Conservation (phyloP, 345 rosid genomes). For the Rhizophora mangle region DNA sequence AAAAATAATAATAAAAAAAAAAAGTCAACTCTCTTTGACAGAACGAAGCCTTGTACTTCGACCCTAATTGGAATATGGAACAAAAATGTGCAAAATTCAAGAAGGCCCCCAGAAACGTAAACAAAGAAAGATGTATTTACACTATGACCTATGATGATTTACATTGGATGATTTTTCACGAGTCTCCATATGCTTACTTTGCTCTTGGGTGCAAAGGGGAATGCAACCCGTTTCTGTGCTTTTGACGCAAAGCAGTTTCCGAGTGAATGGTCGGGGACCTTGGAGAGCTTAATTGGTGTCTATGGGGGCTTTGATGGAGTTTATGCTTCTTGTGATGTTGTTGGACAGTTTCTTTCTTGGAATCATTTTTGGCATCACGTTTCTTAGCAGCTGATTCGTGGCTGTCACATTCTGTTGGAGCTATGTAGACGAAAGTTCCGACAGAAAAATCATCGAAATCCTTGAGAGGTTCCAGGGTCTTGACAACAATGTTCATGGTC, state of each 20-base stretch:
- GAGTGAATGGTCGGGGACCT: slow-evolving; percentile 27
- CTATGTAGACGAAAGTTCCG: slow-evolving; percentile 65
- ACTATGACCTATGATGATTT: neutral
- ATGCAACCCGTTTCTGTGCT: slow-evolving; percentile 29
- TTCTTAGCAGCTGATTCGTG: slow-evolving; percentile 27
- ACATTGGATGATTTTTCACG: slow-evolving; percentile 5
- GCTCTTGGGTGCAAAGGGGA: slow-evolving; percentile 39
- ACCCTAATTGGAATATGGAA: neutral
- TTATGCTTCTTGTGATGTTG: slow-evolving; percentile 31
- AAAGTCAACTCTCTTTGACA: slow-evolving; percentile 10
- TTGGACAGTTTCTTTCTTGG: slow-evolving; percentile 33
- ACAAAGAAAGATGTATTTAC: neutral
- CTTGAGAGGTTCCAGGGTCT: slow-evolving; percentile 55
- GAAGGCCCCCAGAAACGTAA: neutral
- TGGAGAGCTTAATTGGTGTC: slow-evolving; percentile 29
- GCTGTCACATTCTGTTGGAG: slow-evolving; percentile 37
- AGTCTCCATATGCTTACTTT: neutral
- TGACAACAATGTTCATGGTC: slow-evolving; percentile 55
- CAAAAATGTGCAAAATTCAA: neutral
- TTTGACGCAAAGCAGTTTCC: slow-evolving; percentile 25
- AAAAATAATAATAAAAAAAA: too few relatives aligned
- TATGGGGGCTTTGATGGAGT: slow-evolving; percentile 19
- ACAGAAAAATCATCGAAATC: slow-evolving; percentile 49
- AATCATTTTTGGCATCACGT: slow-evolving; percentile 26
- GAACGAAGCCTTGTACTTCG: slow-evolving; percentile 11